Evolutionary conservation across 2,329 filamentous ascomycete species (phyloP).

Genomic region (Zelopaecilomyces penicillatus): DNA sequence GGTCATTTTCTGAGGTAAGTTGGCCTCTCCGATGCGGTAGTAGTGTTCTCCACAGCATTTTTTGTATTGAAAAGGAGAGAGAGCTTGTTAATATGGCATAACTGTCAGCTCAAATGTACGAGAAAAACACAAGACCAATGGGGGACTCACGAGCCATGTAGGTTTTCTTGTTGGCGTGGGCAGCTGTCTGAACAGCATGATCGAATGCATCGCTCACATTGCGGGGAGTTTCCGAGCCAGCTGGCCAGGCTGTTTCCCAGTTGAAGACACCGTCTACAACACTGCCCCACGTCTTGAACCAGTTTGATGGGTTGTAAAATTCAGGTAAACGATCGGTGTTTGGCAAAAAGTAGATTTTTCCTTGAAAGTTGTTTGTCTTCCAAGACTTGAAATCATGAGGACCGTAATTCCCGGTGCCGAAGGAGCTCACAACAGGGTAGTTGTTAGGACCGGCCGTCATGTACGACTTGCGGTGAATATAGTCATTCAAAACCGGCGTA

Average conservation of each 20-base stretch:
- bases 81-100: background rate
- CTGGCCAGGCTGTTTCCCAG: slow-evolving; percentile 12
- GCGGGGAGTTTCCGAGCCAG: background rate
- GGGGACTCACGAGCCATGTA: slow-evolving; percentile 8
- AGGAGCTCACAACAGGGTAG: slow-evolving; percentile 7
- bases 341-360: slow-evolving; percentile 8
- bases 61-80: slow-evolving; percentile 11
- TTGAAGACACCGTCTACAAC: slow-evolving; percentile 10
- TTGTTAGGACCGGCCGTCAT: slow-evolving; percentile 1
- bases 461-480: slow-evolving; percentile 4
- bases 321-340: slow-evolving; percentile 4
- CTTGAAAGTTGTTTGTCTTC: background rate
- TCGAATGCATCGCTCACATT: slow-evolving; percentile 8
- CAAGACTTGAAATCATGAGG: slow-evolving; percentile 1
- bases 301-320: slow-evolving; percentile 2
- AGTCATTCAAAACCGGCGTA: slow-evolving; percentile 1
- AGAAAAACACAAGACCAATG: background rate
- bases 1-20: slow-evolving; percentile 9
- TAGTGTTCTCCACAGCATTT: slow-evolving; percentile 6
- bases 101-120: background rate
- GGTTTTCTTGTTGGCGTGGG: slow-evolving; percentile 1
- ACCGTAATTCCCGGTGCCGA: slow-evolving; percentile 4
- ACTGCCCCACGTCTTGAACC: slow-evolving; percentile 6
- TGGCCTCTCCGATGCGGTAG: slow-evolving; percentile 11
- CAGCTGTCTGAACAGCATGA: slow-evolving; percentile 2